Evolutionary conservation across 768 basidiomycete genomes (phyloP).

Genomic region (Serendipita indica): DNA sequence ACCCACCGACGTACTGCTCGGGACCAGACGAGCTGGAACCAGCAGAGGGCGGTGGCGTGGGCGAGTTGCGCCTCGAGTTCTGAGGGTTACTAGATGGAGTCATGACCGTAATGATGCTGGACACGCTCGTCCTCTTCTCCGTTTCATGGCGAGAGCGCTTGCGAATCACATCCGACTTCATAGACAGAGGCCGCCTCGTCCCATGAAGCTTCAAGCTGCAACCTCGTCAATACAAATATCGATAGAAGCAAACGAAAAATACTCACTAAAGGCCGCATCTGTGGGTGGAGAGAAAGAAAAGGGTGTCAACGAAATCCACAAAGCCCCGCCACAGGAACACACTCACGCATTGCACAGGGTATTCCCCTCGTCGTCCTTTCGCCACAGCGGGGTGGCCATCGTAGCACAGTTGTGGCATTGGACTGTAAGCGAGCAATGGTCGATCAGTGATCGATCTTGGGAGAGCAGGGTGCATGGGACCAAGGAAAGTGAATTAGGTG

Average conservation of each 20-base stretch:
- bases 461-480: too few relatives aligned
- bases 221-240: conserved; percentile 11
- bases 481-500: background rate
- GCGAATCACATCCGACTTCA: conserved; percentile 84
- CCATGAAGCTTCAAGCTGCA: conserved; percentile 67
- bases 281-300: conserved; percentile 6
- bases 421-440: conserved; percentile 30
- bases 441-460: too few relatives aligned
- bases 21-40: conserved; percentile 6
- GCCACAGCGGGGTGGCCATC: conserved; percentile 77
- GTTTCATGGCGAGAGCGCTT: conserved; percentile 71
- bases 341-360: conserved; percentile 83
- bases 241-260: too few relatives aligned
- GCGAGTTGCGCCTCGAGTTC: conserved; percentile 1
- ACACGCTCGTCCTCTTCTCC: conserved; percentile 4
- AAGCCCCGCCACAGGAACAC: conserved; percentile 7
- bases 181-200: conserved; percentile 70
- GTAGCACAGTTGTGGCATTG: conserved; percentile 88
- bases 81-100: background rate
- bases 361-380: conserved; percentile 83
- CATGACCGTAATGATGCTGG: conserved; percentile 8
- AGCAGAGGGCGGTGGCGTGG: conserved; percentile 1
- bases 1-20: background rate
- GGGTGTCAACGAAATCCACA: conserved; percentile 11
- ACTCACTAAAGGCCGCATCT: conserved; percentile 69